Evolutionary conservation across 805 yeast species (phyloP).

Genomic region (Ogataea chonburiensis): DNA sequence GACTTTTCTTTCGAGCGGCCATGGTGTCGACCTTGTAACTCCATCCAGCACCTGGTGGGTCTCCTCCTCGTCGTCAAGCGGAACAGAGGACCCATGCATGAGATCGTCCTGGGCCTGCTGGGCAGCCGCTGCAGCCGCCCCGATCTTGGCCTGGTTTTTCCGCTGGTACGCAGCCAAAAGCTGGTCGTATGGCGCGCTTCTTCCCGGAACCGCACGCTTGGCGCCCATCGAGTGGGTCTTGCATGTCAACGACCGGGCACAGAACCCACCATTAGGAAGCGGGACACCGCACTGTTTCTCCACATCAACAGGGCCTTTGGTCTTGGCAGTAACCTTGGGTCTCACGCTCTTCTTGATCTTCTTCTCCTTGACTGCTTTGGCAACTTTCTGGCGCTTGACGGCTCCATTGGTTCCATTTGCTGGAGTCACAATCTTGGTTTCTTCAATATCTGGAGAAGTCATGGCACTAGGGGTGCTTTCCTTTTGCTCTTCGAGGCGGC

Average conservation of each 20-base stretch:
- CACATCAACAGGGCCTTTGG: slow-evolving; percentile 84
- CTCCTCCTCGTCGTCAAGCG: slow-evolving; percentile 86
- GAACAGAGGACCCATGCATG: slow-evolving; percentile 44
- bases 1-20: slow-evolving; percentile 78
- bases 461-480: slow-evolving; percentile 29
- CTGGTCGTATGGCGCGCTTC: slow-evolving; percentile 90
- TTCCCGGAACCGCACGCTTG: slow-evolving; percentile 89
- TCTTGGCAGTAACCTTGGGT: slow-evolving; percentile 49
- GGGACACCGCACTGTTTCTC: slow-evolving; percentile 96
- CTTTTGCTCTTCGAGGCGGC: slow-evolving; percentile 26
- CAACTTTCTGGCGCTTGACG: slow-evolving; percentile 21
- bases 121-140: slow-evolving; percentile 77
- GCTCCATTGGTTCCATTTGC: slow-evolving; percentile 4
- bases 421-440: slow-evolving; percentile 4
- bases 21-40: slow-evolving; percentile 72
- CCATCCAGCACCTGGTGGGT: slow-evolving; percentile 90
- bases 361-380: slow-evolving; percentile 31
- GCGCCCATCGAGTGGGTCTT: slow-evolving; percentile 99
- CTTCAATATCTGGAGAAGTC: slow-evolving; percentile 20
- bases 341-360: slow-evolving; percentile 35
- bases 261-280: slow-evolving; percentile 88
- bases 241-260: slow-evolving; percentile 95
- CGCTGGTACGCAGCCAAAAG: slow-evolving; percentile 87
- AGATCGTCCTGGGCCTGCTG: slow-evolving; percentile 73
- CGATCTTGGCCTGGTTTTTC: slow-evolving; percentile 86